phyloP scores from a whole-genome alignment of 768 basidiomycete species.

The Lyophyllum atratum region DNA sequence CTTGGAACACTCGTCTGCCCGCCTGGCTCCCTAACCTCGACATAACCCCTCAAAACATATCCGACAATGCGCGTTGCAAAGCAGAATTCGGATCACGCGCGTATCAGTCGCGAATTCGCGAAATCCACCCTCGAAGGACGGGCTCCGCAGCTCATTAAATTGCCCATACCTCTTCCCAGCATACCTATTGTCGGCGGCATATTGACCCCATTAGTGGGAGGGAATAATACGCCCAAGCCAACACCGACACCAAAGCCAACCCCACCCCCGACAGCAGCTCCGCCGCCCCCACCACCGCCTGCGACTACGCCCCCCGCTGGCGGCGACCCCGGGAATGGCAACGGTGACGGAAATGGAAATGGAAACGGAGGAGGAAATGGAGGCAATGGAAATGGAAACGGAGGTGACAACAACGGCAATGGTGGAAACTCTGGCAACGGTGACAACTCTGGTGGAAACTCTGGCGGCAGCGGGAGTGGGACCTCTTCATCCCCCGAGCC shows the following conservation, averaged over 20 bases:
- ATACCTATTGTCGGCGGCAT: conserved; percentile 43
- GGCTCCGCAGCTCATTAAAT: conserved; percentile 37
- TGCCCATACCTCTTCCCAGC: conserved; percentile 39
- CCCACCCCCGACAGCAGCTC: conserved; percentile 11
- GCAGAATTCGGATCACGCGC: conserved; percentile 8
- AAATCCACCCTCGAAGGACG: conserved; percentile 27
- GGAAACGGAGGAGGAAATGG: conserved; percentile 13
- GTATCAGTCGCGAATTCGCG: not conserved
- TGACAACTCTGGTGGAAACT: not conserved
- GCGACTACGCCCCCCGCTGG: not conserved
- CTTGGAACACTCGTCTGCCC: not conserved
- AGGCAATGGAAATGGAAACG: not conserved
- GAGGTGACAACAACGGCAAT: not conserved
- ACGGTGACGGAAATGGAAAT: conserved; percentile 10
- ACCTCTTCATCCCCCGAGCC: conserved; percentile 9
- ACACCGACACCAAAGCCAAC: conserved; percentile 16
- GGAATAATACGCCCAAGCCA: conserved; percentile 19
- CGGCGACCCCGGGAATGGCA: not conserved
- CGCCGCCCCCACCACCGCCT: conserved; percentile 12
- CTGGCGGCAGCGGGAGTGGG: conserved; percentile 1
- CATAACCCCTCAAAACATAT: not conserved
- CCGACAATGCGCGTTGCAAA: conserved; percentile 13
- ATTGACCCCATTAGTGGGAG: conserved; percentile 33
- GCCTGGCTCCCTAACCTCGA: not conserved
- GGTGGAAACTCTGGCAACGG: conserved; percentile 1